These are phyloP conservation scores for Nitzschia sp. DNA, from an alignment of 108 stramenopile genomes.

Conservation along the genomic window DNA sequence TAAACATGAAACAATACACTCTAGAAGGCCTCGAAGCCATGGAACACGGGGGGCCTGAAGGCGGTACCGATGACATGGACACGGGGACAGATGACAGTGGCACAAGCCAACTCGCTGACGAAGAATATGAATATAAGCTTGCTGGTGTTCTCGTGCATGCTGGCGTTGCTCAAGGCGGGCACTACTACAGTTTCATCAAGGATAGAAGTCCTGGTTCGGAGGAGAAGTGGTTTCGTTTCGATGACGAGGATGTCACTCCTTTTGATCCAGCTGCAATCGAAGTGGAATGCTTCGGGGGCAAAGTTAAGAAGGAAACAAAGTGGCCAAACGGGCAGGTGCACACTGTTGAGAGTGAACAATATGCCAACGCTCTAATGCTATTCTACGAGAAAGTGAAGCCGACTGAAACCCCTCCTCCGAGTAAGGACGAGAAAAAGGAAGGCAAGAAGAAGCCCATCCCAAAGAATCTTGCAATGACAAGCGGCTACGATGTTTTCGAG, in stretches of 20 bases:
- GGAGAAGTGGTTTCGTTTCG: constrained; percentile 94
- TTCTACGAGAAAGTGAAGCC: constrained; percentile 96
- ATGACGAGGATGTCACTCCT: constrained; percentile 97
- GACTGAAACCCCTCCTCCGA: constrained; percentile 29
- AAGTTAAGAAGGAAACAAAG: constrained; percentile 89
- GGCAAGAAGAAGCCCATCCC: constrained; percentile 3
- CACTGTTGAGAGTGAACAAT: constrained; percentile 92
- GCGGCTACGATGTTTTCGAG: constrained; percentile 82
- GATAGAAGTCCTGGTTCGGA: constrained; percentile 62
- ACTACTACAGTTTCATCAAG: constrained; percentile 97
- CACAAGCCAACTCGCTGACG: constrained; percentile 57
- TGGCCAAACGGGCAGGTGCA: constrained; percentile 89
- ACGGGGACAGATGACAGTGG: constrained; percentile 22
- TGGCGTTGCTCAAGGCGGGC: constrained; percentile 97
- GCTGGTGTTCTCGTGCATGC: constrained; percentile 95
- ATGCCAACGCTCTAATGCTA: constrained; percentile 96
- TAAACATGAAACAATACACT: constrained; percentile 96
- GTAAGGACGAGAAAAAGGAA: constrained; percentile 16
- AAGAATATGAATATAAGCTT: constrained; percentile 93
- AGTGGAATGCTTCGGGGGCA: constrained; percentile 94
- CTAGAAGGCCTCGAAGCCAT: constrained; percentile 87
- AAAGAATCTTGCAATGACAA: constrained; percentile 31
- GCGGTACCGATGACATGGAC: constrained; percentile 44
- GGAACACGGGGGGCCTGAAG: constrained; percentile 59
- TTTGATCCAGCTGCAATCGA: constrained; percentile 90